Evolutionary conservation across 345 rosid species (phyloP), one percentile per base, ranked within the genome.

Genomic region (Bruguiera parviflora): DNA sequence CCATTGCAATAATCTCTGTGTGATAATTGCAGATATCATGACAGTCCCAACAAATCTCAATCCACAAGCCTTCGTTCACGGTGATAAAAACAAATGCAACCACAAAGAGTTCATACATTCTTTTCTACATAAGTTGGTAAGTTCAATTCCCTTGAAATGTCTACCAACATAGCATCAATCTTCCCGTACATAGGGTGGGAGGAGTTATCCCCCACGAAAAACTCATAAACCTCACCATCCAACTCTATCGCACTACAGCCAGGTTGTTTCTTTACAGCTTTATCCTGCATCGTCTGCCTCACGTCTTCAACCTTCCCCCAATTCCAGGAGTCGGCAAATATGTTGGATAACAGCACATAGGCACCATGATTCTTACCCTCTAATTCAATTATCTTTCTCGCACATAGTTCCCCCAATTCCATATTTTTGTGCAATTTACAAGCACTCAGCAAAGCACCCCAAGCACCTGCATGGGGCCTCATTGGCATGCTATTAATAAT

Each of bases 391-490:
- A 88, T 56, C 71, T 83, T 83, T 15, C 78, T 76, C 0, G 84
- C 82, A 9, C 87, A 89, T 66, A 82, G 84, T 53, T 79, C 80
- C 2, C 86, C 94, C 47, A 84, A 61, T 66, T 85, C 85, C 51
- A 51, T 75, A n/a, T 88, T 83, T 71, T 79, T 85, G 71, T 86
- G 77, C 70, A 83, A 74, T 77, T 74, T 86, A 35, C 88, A 74
- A 9, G 94, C 91, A 71, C 80, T 86, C 9, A 88, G 89, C 73
- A 86, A 61, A 76, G 94, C 89, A 19, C 88, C 86, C 90, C 93
- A 88, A 51, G 85, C 87, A 43, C 83, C 85, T 4, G 87, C 70
- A 67, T 84, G 91, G 56, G 91, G 89, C 72, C 79, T 83, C 75
- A 79, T 68, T 3, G 87, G 89, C 91, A 86, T 88, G 71, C 19